Base-by-base conservation (phyloP, 1,139 yeast genomes). In the Lodderomyces elongisporus region DNA sequence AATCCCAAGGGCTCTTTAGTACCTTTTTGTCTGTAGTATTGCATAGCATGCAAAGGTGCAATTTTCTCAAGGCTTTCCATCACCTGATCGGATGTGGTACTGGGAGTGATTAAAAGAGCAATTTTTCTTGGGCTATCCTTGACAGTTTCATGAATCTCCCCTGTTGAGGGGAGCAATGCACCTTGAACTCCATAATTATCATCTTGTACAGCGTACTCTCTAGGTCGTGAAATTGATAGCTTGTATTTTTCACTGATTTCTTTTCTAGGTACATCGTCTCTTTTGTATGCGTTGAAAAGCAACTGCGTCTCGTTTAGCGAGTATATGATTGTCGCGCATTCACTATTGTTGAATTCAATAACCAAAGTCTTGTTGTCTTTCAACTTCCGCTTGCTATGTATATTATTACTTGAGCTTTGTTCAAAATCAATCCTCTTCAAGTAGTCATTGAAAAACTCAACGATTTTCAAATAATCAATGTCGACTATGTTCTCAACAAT, bases 251-350 rank as follows among this genome's bases (percentile, higher is more conserved):
- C 41, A 21, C 26, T 28, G 7, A 36, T 40, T 10, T 35, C 45
- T 20, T 31, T 35, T 23, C 36, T 28, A 13, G 37, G 34, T 6
- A 40, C 45, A 10, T 36, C 32, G 20, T 48, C 52, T 27, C 46
- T 44, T 20, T 45, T 48, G 23, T 62, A 53, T 9, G 62, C 63
- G 33, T 63, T 51, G 25, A 53, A 55, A 1, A 58, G 52, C 31
- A 74, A 37, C 27, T 55, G 41, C 27, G 57, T 51, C 0, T 66
- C 68, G 41, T 65, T 62, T 33, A 77, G 58, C 1, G 83, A 66
- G 25, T 69, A 56, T 1, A 76, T 63, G 1, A 77, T 55, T 0
- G 93, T 82, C 0, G 93, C 83, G 37, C 74, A 64, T n/a, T 64
- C 60, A 29, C 73, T 58, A 32, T 69, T 70, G 4, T 67, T 60